Conservation (phyloP, 352 stramenopile species). For the Pythium aphanidermatum region DNA sequence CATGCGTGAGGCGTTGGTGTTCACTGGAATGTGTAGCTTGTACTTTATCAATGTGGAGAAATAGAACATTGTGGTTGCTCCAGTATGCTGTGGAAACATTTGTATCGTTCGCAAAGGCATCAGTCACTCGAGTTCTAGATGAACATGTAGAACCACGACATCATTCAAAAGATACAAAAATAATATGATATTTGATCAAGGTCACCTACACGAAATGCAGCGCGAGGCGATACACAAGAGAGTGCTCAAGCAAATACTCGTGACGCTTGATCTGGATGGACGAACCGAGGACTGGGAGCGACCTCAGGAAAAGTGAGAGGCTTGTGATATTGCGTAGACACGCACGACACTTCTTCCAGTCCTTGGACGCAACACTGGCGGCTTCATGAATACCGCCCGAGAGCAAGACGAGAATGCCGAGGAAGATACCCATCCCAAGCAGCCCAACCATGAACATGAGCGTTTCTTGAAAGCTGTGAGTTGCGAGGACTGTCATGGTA, state of each 20-base stretch:
- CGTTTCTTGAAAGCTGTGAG: slow-evolving; percentile 44
- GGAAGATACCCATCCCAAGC: slow-evolving; percentile 33
- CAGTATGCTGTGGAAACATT: too few species aligned
- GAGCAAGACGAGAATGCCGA: slow-evolving; percentile 57
- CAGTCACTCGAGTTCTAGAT: too few species aligned
- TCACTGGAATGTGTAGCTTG: neutral
- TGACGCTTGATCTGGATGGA: slow-evolving; percentile 76
- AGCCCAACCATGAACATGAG: slow-evolving; percentile 57
- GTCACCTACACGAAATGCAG: slow-evolving; percentile 61
- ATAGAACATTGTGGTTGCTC: neutral
- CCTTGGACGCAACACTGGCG: slow-evolving; percentile 36
- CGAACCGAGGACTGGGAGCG: slow-evolving; percentile 52
- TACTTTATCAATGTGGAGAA: too few species aligned
- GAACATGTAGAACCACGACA: too few species aligned
- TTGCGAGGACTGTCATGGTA: slow-evolving; percentile 39
- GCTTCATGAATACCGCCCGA: slow-evolving; percentile 57
- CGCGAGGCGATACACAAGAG: slow-evolving; percentile 73
- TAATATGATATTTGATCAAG: slow-evolving; percentile 1
- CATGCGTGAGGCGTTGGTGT: too few species aligned
- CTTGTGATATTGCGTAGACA: slow-evolving; percentile 79
- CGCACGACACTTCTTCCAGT: slow-evolving; percentile 70
- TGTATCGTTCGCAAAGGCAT: too few species aligned
- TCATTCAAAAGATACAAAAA: too few species aligned
- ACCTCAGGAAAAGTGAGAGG: slow-evolving; percentile 76
- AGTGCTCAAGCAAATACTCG: slow-evolving; percentile 71